Evolutionary conservation across 129 eudicot genomes (phyloP), one percentile per base, ranked within the genome.

Genomic region (Rutidosis leptorrhynchoides): DNA sequence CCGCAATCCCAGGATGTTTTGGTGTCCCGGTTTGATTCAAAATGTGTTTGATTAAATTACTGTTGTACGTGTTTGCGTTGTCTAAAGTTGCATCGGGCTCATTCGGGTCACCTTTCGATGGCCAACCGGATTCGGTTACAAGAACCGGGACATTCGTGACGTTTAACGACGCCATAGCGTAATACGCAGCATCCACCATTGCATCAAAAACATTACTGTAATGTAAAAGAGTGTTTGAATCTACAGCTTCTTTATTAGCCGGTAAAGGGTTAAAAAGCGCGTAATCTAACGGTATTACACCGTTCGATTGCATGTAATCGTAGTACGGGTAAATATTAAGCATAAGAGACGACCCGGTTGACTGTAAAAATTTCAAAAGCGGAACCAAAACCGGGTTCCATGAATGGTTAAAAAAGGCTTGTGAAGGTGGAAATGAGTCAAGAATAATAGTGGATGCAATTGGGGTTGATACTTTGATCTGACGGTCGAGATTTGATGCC

Each of bases 351-450:
- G 95, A 87, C 17, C 28, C 66, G 0, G 89, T 83, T 10, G 83
- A 81, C 68, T 87, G 95, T 33, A 87, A 74, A 32, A 87, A 87
- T 24, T 75, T 61, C 49, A 87, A 90, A 65, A 87, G 62, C 9
- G 95, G 95, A 4, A 83, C 77, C 79, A 83, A 78, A 33, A 83
- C 86, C 0, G 89, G 85, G 33, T 83, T 79, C 89, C 80, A 81
- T 0, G 95, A 40, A 30, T 83, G 83, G 76, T 87, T 86, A 23
- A 87, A 87, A 59, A 87, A 87, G 40, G 95, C 95, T 67, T 87
- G 95, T 9, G 95, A 87, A 1, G 95, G 95, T n/a, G 95, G 95
- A 57, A 87, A 87, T 0, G 95, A 78, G 67, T 87, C 95, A 19
- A 83, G 87, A 66, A 87, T 83, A 11, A 87, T 74, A 8, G 89